A percentile compares a stretch with the other conserved stretches of the same genome.
These are phyloP conservation scores for Mortierella alpina DNA, from an alignment of 192 early-diverging fungal species.

Conservation along the genomic window DNA sequence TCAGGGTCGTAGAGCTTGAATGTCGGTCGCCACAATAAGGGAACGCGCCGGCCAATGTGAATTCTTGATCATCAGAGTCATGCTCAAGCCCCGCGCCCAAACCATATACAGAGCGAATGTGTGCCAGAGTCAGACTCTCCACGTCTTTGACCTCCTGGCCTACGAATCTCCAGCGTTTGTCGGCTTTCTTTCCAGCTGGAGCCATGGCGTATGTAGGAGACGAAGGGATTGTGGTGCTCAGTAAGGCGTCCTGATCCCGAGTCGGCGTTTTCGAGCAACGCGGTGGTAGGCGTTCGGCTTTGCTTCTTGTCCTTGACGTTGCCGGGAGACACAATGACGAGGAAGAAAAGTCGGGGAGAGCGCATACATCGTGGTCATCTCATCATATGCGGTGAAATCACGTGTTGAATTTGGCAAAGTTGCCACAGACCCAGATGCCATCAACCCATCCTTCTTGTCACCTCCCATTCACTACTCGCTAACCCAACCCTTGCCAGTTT, in stretches of 20 bases:
- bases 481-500: neutral
- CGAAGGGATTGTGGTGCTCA: neutral
- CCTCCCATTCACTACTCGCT: neutral
- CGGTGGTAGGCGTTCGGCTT: too few relatives aligned
- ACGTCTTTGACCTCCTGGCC: constrained; percentile 11
- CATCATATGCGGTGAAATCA: neutral
- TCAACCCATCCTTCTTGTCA: neutral
- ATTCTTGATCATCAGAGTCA: neutral
- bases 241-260: neutral
- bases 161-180: constrained; percentile 34
- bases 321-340: too few relatives aligned
- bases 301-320: too few relatives aligned
- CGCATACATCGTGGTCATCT: too few relatives aligned
- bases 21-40: constrained; percentile 38
- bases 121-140: constrained; percentile 22
- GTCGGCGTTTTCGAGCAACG: too few relatives aligned
- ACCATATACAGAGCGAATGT: constrained; percentile 30
- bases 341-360: too few relatives aligned
- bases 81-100: constrained; percentile 4
- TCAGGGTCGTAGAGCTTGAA: neutral
- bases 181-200: constrained; percentile 10
- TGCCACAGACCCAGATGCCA: neutral
- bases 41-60: neutral
- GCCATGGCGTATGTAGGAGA: constrained; percentile 8
- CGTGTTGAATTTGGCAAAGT: neutral